Percentiles rank a stretch among this genome's conserved stretches.
Evolutionary conservation across 2,329 filamentous ascomycete genomes (phyloP).

Genomic region (Tolypocladium endophyticum): DNA sequence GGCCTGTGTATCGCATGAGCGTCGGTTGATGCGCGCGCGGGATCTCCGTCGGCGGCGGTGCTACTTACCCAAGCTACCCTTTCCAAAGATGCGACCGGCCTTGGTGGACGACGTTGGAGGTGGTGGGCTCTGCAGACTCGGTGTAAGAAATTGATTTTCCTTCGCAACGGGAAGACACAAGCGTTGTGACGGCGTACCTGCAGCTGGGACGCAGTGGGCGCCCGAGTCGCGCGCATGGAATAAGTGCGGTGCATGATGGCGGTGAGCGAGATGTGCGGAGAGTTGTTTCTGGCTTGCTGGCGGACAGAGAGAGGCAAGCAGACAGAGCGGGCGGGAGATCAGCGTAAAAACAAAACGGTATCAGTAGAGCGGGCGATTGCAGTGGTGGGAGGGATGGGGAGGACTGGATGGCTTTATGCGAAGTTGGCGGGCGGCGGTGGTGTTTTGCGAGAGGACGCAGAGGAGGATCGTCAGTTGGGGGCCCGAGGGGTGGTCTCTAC

Average conservation of each 20-base stretch:
- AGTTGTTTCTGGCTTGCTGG: not conserved
- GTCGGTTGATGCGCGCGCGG: not conserved
- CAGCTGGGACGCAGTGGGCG: conserved; percentile 78
- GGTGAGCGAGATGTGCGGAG: not conserved
- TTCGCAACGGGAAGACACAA: not conserved
- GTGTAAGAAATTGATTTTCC: not conserved
- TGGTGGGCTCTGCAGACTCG: conserved; percentile 68
- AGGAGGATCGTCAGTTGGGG: conserved; percentile 4
- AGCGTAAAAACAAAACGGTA: conserved; percentile 1
- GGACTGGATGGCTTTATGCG: conserved; percentile 7
- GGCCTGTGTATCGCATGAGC: conserved; percentile 29
- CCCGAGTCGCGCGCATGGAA: conserved; percentile 94
- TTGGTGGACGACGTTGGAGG: conserved; percentile 89
- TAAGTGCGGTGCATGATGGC: conserved; percentile 90
- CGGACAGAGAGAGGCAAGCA: not conserved
- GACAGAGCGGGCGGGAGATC: conserved; percentile 1
- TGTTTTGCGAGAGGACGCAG: conserved; percentile 2
- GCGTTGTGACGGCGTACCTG: conserved; percentile 31
- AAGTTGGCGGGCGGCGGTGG: not conserved
- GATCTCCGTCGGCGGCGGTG: not conserved
- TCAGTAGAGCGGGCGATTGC: conserved; percentile 1
- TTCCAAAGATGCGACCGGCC: conserved; percentile 79
- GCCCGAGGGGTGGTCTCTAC: conserved; percentile 1
- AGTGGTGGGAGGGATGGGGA: not conserved
- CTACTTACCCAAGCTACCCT: conserved; percentile 71